A percentile compares a stretch with the other conserved stretches of the same genome.
These are phyloP conservation scores for Umbellularia californica DNA, from an alignment of 164 flowering plant genomes.

Conservation along the genomic window DNA sequence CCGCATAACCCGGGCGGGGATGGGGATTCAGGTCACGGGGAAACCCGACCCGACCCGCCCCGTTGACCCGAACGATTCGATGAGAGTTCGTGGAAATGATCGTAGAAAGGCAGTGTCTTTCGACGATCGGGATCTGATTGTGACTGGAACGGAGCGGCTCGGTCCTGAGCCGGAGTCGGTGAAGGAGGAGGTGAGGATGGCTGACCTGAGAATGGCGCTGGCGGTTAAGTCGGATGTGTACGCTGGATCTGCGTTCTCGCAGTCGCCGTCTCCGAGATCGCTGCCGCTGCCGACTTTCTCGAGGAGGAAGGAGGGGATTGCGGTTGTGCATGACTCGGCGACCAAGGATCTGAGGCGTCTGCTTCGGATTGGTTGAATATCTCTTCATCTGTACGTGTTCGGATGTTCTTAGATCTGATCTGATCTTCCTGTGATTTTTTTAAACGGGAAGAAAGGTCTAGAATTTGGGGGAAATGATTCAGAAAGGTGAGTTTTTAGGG, in stretches of 20 bases:
- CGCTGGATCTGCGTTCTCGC: conserved; percentile 51
- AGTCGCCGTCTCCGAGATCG: conserved; percentile 64
- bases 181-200: background rate
- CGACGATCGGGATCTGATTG: conserved; percentile 7
- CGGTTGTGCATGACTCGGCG: conserved; percentile 31
- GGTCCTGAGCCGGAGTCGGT: conserved; percentile 21
- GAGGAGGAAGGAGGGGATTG: conserved; percentile 20
- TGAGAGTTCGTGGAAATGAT: background rate
- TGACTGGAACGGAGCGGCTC: conserved; percentile 19
- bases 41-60: no score
- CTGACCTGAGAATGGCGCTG: no score
- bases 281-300: conserved; percentile 63
- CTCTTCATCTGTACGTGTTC: background rate
- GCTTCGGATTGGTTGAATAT: conserved; percentile 37
- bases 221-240: conserved; percentile 15
- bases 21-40: no score
- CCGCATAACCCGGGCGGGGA: no score
- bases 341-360: conserved; percentile 44
- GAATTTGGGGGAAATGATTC: background rate
- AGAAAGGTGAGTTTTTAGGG: background rate
- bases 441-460: conserved; percentile 4
- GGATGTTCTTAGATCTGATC: background rate
- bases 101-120: background rate
- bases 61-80: no score
- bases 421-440: conserved; percentile 17